Percentiles rank a stretch among this genome's conserved stretches.
These are phyloP conservation scores for Phytomonas sp. DNA, from an alignment of 208 protist species.

Conservation along the genomic window DNA sequence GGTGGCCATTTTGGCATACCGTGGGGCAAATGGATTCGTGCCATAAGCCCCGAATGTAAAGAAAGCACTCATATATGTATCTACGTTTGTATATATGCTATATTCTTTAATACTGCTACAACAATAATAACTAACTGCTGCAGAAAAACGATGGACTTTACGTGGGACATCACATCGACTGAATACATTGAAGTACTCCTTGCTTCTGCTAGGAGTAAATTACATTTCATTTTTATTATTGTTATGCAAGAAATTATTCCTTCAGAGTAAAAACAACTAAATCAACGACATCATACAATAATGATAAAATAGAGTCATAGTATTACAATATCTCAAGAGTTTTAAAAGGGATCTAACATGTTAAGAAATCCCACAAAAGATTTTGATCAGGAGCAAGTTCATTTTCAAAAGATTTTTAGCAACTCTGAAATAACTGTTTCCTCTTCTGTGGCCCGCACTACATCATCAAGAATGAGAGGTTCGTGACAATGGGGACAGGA, in stretches of 20 bases:
- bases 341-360: no score
- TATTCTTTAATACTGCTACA: conserved; percentile 13
- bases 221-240: conserved; percentile 5
- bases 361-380: no score
- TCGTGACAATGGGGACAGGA: conserved; percentile 61
- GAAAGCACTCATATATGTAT: conserved; percentile 46
- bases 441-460: conserved; percentile 40
- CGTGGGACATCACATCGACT: conserved; percentile 1
- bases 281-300: neutral
- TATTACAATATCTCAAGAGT: no score
- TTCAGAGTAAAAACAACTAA: neutral
- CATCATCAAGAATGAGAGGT: conserved; percentile 62
- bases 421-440: conserved; percentile 40
- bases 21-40: conserved; percentile 53
- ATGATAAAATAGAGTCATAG: neutral
- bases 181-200: neutral
- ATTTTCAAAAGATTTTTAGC: neutral
- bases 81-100: conserved; percentile 3
- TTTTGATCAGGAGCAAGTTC: no score
- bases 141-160: conserved; percentile 12
- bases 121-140: conserved; percentile 12
- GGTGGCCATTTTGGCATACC: conserved; percentile 63
- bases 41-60: conserved; percentile 70
- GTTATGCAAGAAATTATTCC: conserved; percentile 11
- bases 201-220: no score